Evolutionary conservation across 345 rosid species (phyloP).

Genomic region (Trapa incisa): DNA sequence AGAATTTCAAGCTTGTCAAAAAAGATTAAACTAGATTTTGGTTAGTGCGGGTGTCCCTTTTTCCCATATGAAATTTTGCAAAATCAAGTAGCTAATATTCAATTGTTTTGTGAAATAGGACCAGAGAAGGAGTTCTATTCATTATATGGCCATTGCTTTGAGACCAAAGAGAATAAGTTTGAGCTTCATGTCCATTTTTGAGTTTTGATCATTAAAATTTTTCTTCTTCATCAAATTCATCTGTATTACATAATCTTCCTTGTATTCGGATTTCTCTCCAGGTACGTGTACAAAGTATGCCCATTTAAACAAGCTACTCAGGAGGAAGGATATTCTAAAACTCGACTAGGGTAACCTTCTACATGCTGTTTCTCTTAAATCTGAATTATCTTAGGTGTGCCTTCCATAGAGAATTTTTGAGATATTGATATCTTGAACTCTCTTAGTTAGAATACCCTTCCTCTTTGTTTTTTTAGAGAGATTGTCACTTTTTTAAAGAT

Average conservation of each 20-base stretch:
- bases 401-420: too few relatives aligned
- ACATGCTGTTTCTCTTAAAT: constrained; percentile 4
- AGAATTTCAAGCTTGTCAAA: constrained; percentile 66
- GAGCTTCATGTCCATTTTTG: background rate
- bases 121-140: constrained; percentile 84
- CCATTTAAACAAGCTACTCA: constrained; percentile 80
- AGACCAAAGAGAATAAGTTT: constrained; percentile 86
- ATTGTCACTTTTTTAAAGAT: background rate
- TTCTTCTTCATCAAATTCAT: background rate
- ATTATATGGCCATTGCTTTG: constrained; percentile 67
- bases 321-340: constrained; percentile 56
- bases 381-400: background rate
- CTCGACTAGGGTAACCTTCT: constrained; percentile 62
- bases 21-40: constrained; percentile 78
- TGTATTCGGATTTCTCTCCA: constrained; percentile 14
- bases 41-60: constrained; percentile 23
- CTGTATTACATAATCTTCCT: background rate
- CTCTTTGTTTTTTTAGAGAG: background rate
- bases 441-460: too few relatives aligned
- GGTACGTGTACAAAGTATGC: constrained; percentile 92
- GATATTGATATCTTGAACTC: too few relatives aligned
- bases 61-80: background rate
- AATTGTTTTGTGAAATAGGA: constrained; percentile 33
- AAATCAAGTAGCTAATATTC: background rate
- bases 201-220: background rate